Evolutionary conservation across 208 protist genomes (phyloP), one percentile per base, ranked within the genome.

Genomic region (Herpetomonas samuelpessoai): DNA sequence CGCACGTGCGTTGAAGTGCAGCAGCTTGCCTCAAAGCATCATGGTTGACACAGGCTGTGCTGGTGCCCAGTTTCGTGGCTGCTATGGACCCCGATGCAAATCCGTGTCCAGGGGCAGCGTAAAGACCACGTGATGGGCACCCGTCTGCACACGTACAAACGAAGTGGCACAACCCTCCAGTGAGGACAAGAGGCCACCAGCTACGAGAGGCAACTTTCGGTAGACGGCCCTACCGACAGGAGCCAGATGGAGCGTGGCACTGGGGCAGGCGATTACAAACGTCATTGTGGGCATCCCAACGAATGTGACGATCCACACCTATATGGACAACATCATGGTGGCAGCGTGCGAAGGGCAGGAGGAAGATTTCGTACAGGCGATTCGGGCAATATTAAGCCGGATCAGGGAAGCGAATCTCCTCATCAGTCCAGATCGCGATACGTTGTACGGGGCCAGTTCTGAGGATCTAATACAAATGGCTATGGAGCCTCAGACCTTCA

Each of bases 301-400:
- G 2, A 39, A 50, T 3, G 62, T 68, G 3, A 68, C 49, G 12
- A 51, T 68, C 16, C 50, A 68, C 50, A 59, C 62, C 18, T 21
- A 61, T 3, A 68, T 68, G 12, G 62, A 61, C 62, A 68, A 68
- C 27, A 59, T 68, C 52, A 28, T 68, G 52, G 31, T 68, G 22
- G 48, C 62, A 2, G 62, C 62, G 6, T 18, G 3, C 49, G 52
- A 58, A 22, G 62, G 62, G 7, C 49, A 61, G 52, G 49, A 68
- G 53, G 52, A 21, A 2, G 62, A 21, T 30, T 68, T 68, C 44
- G 9, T 56, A 2, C 22, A 41, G n/a, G 53, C 62, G 7, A 53
- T 68, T 27, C 31, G 50, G 6, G 12, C 3, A 2, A 61, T 68
- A 25, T 44, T 68, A 12, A 7, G 19, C 3, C 67, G 45, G 19